Conservation (phyloP, 2,329 filamentous ascomycete species). For the Dactylellina haptotyla region DNA sequence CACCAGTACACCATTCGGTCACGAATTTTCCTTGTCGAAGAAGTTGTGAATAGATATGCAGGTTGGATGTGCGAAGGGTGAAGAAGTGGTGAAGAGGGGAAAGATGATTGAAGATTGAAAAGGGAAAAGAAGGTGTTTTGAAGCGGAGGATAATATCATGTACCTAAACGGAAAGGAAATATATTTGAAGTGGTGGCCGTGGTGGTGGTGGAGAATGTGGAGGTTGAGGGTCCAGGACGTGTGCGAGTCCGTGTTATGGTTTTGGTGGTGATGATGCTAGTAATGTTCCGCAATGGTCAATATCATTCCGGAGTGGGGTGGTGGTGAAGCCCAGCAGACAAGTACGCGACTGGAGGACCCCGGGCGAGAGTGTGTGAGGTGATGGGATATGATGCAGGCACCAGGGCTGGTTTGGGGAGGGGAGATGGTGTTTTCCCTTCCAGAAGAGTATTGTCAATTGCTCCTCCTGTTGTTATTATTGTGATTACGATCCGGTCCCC, state of each 20-base stretch:
- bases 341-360: neutral
- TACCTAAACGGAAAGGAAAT: conserved; percentile 39
- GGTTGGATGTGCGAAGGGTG: neutral
- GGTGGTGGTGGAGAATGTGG: neutral
- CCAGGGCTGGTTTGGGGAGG: neutral
- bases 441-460: no score
- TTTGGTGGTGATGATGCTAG: neutral
- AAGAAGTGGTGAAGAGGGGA: neutral
- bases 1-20: conserved; percentile 1
- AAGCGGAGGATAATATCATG: conserved; percentile 14
- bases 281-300: conserved; percentile 20
- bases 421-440: no score
- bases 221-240: no score
- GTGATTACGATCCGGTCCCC: neutral
- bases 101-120: conserved; percentile 36
- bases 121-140: conserved; percentile 53
- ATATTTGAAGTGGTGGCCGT: neutral
- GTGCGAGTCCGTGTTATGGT: conserved; percentile 30
- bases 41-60: neutral
- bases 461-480: neutral
- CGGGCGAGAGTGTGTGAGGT: neutral
- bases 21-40: neutral
- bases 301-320: conserved; percentile 35
- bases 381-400: neutral
- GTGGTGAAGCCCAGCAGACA: neutral